Percentiles rank a stretch among this genome's conserved stretches.
phyloP scores from a whole-genome alignment of 768 basidiomycete genomes.

The Termitomyces sp. region DNA sequence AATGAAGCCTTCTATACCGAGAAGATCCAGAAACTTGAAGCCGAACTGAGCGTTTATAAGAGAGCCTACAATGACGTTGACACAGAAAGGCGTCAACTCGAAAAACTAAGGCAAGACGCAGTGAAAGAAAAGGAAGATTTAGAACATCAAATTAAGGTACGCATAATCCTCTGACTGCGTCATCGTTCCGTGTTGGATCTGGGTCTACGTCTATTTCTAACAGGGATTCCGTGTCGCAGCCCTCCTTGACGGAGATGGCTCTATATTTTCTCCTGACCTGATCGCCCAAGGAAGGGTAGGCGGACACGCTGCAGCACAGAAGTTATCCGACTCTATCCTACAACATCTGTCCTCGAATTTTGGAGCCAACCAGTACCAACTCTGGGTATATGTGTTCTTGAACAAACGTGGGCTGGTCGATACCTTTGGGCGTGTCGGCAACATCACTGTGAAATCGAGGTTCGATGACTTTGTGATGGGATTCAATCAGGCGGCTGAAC shows the following conservation, averaged over 20 bases:
- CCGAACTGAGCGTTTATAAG: slow-evolving; percentile 40
- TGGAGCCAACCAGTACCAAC: slow-evolving; percentile 42
- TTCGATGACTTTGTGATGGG: slow-evolving; percentile 67
- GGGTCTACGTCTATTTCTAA: not conserved
- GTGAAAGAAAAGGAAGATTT: slow-evolving; percentile 35
- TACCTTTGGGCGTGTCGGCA: slow-evolving; percentile 39
- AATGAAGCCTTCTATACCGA: slow-evolving; percentile 27
- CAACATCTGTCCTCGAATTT: slow-evolving; percentile 31
- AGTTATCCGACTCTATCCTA: slow-evolving; percentile 37
- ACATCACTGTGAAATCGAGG: slow-evolving; percentile 32
- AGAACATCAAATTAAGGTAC: slow-evolving; percentile 40
- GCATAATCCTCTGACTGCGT: not conserved
- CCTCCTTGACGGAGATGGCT: slow-evolving; percentile 65
- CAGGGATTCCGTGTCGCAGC: slow-evolving; percentile 45
- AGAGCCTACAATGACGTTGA: slow-evolving; percentile 37
- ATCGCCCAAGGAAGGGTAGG: slow-evolving; percentile 54
- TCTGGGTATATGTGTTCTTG: slow-evolving; percentile 61
- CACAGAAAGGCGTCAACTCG: slow-evolving; percentile 28
- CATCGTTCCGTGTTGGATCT: not conserved
- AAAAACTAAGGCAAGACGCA: slow-evolving; percentile 30
- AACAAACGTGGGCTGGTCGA: slow-evolving; percentile 60
- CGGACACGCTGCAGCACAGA: slow-evolving; percentile 52
- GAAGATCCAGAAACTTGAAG: slow-evolving; percentile 32
- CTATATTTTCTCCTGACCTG: slow-evolving; percentile 54
- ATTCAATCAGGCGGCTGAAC: slow-evolving; percentile 66